Percentiles rank a stretch among this genome's conserved stretches.
Conservation (phyloP, 2,329 filamentous ascomycete genomes). For the Leptographium lundbergii region DNA sequence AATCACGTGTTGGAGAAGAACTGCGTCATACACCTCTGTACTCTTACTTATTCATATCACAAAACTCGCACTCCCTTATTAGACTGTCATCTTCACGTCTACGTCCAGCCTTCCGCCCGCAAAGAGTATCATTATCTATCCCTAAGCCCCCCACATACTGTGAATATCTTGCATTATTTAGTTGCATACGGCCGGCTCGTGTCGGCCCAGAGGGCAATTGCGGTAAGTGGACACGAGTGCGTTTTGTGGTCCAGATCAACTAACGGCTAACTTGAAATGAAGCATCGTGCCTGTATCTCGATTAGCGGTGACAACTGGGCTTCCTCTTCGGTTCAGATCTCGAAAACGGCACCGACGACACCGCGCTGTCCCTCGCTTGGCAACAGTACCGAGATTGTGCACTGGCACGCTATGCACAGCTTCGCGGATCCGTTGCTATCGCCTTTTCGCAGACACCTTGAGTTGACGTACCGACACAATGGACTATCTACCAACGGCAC, state of each 20-base stretch:
- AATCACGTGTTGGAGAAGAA: not conserved
- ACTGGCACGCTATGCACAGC: not conserved
- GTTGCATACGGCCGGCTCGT: no score
- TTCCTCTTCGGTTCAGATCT: not conserved
- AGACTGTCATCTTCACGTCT: not conserved
- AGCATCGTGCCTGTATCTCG: not conserved
- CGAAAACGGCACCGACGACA: not conserved
- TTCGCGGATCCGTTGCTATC: not conserved
- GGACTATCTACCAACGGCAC: constrained; percentile 30
- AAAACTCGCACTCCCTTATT: not conserved
- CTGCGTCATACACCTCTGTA: not conserved
- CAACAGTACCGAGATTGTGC: not conserved
- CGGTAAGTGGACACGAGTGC: not conserved
- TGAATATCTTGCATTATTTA: not conserved
- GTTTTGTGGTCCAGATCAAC: no score
- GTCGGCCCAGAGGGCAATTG: not conserved
- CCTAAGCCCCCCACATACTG: not conserved
- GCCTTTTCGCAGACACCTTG: not conserved
- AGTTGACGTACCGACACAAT: constrained; percentile 18
- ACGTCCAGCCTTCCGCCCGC: not conserved
- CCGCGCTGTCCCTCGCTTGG: not conserved
- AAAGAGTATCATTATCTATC: not conserved
- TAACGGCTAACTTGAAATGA: not conserved
- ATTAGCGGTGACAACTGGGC: not conserved
- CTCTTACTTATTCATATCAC: no score